Conservation (phyloP, 352 stramenopile genomes). For the Sclerospora graminicola region DNA sequence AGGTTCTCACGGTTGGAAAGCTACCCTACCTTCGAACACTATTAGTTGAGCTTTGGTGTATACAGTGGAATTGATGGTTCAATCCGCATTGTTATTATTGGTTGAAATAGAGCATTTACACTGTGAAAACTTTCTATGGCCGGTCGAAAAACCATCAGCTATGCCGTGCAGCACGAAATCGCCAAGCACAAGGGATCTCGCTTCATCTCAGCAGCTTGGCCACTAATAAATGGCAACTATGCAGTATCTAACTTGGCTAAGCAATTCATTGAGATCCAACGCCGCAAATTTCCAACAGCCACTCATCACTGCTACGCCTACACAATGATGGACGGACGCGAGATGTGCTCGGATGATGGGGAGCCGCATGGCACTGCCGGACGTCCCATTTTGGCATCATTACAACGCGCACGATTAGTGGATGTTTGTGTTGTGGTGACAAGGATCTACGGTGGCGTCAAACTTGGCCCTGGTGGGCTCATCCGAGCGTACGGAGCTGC, state of each 20-base stretch:
- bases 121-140: too few relatives aligned
- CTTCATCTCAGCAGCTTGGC: slow-evolving; percentile 64
- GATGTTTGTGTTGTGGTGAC: slow-evolving; percentile 69
- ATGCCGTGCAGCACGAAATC: slow-evolving; percentile 57
- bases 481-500: slow-evolving; percentile 60
- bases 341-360: slow-evolving; percentile 63
- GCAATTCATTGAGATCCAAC: slow-evolving; percentile 32
- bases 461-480: slow-evolving; percentile 59
- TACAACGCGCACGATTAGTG: slow-evolving; percentile 51
- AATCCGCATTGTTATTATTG: too few relatives aligned
- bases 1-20: too few relatives aligned
- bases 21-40: too few relatives aligned
- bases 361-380: slow-evolving; percentile 67
- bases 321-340: slow-evolving; percentile 37
- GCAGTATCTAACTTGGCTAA: slow-evolving; percentile 29
- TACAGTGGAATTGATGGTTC: too few relatives aligned
- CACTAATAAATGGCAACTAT: slow-evolving; percentile 19
- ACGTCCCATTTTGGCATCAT: slow-evolving; percentile 43
- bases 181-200: slow-evolving; percentile 75
- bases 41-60: too few relatives aligned
- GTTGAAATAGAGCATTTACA: too few relatives aligned
- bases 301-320: slow-evolving; percentile 74
- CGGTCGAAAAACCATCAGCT: slow-evolving; percentile 31
- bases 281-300: slow-evolving; percentile 36
- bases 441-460: slow-evolving; percentile 62